Conservation (phyloP, 1,139 yeast species). For the Magnusiomyces ingens region DNA sequence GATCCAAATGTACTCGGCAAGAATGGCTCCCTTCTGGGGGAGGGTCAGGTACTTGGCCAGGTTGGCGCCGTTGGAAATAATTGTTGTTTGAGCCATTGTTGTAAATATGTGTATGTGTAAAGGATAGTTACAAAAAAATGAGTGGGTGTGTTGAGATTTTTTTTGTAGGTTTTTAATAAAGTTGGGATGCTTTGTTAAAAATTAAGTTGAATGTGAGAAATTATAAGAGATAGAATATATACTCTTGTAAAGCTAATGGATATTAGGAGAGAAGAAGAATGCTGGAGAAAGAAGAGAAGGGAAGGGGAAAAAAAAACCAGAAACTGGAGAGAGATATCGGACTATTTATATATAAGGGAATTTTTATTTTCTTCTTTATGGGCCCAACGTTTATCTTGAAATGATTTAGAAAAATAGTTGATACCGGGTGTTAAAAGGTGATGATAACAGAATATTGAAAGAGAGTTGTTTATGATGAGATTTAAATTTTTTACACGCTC, state of each 20-base stretch:
- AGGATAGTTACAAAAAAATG: too few relatives aligned
- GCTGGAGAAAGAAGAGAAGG: not conserved
- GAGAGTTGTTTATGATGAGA: too few relatives aligned
- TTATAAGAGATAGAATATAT: not conserved
- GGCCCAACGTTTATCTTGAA: too few relatives aligned
- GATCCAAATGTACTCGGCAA: slow-evolving; percentile 98
- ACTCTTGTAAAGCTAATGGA: not conserved
- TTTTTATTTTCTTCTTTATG: too few relatives aligned
- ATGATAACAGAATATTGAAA: too few relatives aligned
- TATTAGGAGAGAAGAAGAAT: not conserved
- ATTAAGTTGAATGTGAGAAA: not conserved
- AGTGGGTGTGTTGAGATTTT: not conserved
- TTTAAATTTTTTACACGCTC: too few relatives aligned
- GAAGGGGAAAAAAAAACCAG: not conserved
- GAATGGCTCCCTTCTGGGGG: slow-evolving; percentile 76
- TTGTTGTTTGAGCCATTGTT: slow-evolving; percentile 21
- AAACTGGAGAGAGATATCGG: not conserved
- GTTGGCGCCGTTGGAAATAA: slow-evolving; percentile 29
- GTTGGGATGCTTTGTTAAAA: not conserved
- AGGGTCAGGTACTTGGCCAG: slow-evolving; percentile 76
- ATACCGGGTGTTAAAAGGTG: too few relatives aligned
- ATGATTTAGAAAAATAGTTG: too few relatives aligned
- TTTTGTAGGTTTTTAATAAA: not conserved
- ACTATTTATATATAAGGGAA: not conserved
- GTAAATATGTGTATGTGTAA: not conserved